phyloP scores from a whole-genome alignment of 495 filamentous ascomycete species.

The Corynascus novoguineensis region DNA sequence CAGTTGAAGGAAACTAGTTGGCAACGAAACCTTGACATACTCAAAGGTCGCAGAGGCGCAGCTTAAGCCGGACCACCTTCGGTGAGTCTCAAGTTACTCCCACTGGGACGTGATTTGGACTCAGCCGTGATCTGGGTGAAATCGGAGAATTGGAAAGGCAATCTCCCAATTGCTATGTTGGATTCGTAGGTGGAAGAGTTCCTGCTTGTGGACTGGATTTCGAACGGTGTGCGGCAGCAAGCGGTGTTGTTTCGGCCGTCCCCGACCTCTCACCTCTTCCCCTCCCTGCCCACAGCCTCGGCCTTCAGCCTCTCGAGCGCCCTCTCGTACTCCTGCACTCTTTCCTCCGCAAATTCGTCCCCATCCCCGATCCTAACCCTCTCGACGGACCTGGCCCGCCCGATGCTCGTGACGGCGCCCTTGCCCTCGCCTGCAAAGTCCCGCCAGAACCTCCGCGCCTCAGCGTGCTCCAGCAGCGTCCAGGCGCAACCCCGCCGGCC shows the following conservation, averaged over 20 bases:
- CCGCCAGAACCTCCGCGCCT: constrained; percentile 83
- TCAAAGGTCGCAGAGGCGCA: too few species aligned
- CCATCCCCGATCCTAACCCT: constrained; percentile 25
- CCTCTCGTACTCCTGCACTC: constrained; percentile 53
- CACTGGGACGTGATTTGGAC: too few species aligned
- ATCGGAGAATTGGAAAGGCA: too few species aligned
- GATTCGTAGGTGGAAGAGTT: too few species aligned
- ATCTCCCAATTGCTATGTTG: too few species aligned
- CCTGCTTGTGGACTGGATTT: too few species aligned
- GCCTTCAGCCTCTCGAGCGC: constrained; percentile 50
- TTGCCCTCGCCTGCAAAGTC: constrained; percentile 55
- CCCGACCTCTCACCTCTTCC: too few species aligned
- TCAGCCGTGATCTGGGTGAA: too few species aligned
- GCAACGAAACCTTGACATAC: not conserved
- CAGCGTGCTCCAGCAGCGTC: constrained; percentile 70
- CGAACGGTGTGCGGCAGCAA: too few species aligned
- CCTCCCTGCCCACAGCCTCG: constrained; percentile 36
- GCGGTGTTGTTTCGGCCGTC: too few species aligned
- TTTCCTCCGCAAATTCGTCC: constrained; percentile 45
- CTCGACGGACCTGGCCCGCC: constrained; percentile 24
- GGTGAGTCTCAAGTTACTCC: too few species aligned
- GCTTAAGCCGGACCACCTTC: too few species aligned
- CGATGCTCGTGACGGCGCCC: constrained; percentile 22
- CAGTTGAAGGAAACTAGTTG: not conserved
- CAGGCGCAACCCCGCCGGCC: constrained; percentile 72